A percentile compares a stretch with the other conserved stretches of the same genome.
Evolutionary conservation across 2,329 filamentous ascomycete genomes (phyloP).

Genomic region (Incumbomyces delicatus): DNA sequence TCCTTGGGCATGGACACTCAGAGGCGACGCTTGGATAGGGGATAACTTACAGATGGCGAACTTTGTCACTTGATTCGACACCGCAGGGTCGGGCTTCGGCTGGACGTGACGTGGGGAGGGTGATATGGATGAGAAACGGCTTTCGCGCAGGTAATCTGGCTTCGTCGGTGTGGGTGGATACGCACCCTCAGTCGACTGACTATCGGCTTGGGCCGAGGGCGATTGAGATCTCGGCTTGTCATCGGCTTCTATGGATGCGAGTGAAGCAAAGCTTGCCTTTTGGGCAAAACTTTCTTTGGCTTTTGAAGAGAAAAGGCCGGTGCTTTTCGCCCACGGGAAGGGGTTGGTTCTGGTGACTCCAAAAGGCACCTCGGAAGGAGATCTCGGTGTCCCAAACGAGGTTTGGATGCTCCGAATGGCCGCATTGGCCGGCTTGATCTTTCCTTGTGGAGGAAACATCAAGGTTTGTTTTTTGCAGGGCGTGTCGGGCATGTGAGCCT

Average conservation of each 20-base stretch:
- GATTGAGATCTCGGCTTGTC: slow-evolving; percentile 54
- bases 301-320: slow-evolving; percentile 52
- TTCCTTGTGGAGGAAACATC: slow-evolving; percentile 53
- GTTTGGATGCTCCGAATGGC: slow-evolving; percentile 58
- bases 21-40: slow-evolving; percentile 23
- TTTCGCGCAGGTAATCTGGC: slow-evolving; percentile 23
- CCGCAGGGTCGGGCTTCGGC: not conserved
- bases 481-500: slow-evolving; percentile 76
- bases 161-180: slow-evolving; percentile 94
- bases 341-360: slow-evolving; percentile 51
- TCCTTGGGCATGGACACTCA: slow-evolving; percentile 26
- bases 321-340: slow-evolving; percentile 57
- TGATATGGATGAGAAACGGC: slow-evolving; percentile 15
- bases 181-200: slow-evolving; percentile 57
- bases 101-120: slow-evolving; percentile 17
- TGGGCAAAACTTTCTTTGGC: slow-evolving; percentile 41
- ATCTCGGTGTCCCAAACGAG: slow-evolving; percentile 69
- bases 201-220: slow-evolving; percentile 45
- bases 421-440: slow-evolving; percentile 47
- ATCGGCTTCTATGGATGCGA: slow-evolving; percentile 62
- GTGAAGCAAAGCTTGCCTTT: slow-evolving; percentile 56
- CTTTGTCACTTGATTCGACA: slow-evolving; percentile 11
- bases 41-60: slow-evolving; percentile 30
- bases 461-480: slow-evolving; percentile 81
- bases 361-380: slow-evolving; percentile 62